phyloP scores from a whole-genome alignment of 2,329 filamentous ascomycete species.

The Penicillium sp. region DNA sequence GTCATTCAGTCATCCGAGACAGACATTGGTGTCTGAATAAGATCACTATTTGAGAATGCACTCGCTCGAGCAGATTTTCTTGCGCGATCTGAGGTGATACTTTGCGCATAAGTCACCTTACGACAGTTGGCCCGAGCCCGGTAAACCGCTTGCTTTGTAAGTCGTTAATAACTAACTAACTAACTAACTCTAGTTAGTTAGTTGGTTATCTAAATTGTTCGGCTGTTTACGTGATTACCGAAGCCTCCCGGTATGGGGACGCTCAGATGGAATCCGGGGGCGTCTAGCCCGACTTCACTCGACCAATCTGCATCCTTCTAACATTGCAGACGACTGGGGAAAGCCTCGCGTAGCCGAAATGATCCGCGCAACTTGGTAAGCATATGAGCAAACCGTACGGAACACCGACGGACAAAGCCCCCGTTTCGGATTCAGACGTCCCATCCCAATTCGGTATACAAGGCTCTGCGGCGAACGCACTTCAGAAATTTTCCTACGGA shows the following conservation, averaged over 20 bases:
- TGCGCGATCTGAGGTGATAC: too few species aligned
- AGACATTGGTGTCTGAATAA: too few species aligned
- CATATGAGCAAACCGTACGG: background rate
- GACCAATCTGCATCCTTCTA: background rate
- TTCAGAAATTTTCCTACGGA: background rate
- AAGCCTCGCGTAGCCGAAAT: background rate
- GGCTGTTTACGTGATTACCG: too few species aligned
- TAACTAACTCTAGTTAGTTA: too few species aligned
- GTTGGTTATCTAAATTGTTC: background rate
- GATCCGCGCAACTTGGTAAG: background rate
- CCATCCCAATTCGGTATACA: background rate
- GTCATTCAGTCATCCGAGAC: too few species aligned
- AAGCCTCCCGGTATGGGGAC: background rate
- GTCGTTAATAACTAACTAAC: too few species aligned
- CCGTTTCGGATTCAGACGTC: background rate
- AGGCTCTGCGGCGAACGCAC: background rate
- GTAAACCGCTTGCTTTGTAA: too few species aligned
- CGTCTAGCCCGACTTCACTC: too few species aligned
- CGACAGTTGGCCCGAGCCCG: too few species aligned
- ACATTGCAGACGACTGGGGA: background rate
- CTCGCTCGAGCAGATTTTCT: too few species aligned
- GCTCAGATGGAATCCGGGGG: background rate
- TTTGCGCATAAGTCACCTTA: too few species aligned
- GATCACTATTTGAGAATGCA: too few species aligned
- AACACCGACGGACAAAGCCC: background rate